A percentile compares a stretch with the other conserved stretches of the same genome.
Conservation (phyloP, 805 yeast species). For the Candida railenensis region DNA sequence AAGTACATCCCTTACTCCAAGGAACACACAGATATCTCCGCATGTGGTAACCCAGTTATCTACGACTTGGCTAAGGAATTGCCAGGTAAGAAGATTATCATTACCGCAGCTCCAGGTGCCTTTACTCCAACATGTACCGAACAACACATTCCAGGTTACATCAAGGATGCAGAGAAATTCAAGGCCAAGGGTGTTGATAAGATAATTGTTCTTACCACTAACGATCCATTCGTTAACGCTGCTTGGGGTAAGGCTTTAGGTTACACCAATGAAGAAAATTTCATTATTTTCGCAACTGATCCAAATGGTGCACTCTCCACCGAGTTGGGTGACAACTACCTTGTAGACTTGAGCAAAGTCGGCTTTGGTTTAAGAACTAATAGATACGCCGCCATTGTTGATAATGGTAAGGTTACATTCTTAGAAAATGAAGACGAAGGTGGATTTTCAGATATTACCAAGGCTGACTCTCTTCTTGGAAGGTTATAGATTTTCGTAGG, state of each 20-base stretch:
- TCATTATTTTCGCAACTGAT: slow-evolving; percentile 62
- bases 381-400: slow-evolving; percentile 73
- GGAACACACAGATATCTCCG: slow-evolving; percentile 31
- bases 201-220: slow-evolving; percentile 61
- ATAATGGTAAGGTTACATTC: slow-evolving; percentile 41
- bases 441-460: slow-evolving; percentile 23
- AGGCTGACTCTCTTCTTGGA: slow-evolving; percentile 23
- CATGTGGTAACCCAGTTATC: slow-evolving; percentile 38
- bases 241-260: slow-evolving; percentile 66
- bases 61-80: slow-evolving; percentile 34
- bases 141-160: slow-evolving; percentile 69
- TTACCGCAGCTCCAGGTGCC: slow-evolving; percentile 84
- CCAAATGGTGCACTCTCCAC: slow-evolving; percentile 59
- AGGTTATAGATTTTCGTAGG: slow-evolving; percentile 15
- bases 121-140: slow-evolving; percentile 82
- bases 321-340: slow-evolving; percentile 53
- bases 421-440: slow-evolving; percentile 26
- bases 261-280: slow-evolving; percentile 29
- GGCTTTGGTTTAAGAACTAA: slow-evolving; percentile 61
- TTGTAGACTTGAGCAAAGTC: slow-evolving; percentile 48
- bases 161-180: slow-evolving; percentile 49
- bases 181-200: slow-evolving; percentile 61
- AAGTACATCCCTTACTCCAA: slow-evolving; percentile 43
- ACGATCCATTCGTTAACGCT: slow-evolving; percentile 68
- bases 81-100: slow-evolving; percentile 54